These are phyloP conservation scores for Diplocarpon rosae DNA, from an alignment of 2,329 filamentous ascomycete genomes.

Conservation along the genomic window DNA sequence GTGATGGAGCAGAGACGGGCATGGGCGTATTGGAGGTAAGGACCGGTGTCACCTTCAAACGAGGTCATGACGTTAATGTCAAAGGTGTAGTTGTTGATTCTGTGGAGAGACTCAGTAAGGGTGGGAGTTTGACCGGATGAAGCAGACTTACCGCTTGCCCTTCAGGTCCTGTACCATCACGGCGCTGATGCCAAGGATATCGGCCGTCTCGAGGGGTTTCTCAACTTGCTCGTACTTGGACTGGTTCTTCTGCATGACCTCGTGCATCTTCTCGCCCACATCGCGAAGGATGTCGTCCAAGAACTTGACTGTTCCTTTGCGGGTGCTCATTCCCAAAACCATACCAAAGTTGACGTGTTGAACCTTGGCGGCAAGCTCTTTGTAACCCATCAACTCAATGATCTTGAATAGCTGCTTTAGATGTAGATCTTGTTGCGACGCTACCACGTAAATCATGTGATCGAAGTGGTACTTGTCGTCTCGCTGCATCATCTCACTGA, in stretches of 20 bases:
- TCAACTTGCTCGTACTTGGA: constrained; percentile 85
- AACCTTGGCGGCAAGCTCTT: constrained; percentile 55
- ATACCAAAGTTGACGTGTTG: constrained; percentile 69
- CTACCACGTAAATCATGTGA: constrained; percentile 72
- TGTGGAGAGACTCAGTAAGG: constrained; percentile 17
- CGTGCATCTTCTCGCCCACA: constrained; percentile 92
- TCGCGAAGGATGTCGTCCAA: constrained; percentile 60
- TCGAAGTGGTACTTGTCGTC: constrained; percentile 56
- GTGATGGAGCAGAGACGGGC: constrained; percentile 58
- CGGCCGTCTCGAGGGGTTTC: constrained; percentile 70
- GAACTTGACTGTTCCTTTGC: constrained; percentile 66
- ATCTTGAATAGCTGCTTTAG: constrained; percentile 69
- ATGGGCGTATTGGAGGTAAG: constrained; percentile 76
- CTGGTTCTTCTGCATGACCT: constrained; percentile 86
- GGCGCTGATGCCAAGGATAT: constrained; percentile 81
- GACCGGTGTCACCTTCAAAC: constrained; percentile 77
- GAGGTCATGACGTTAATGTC: constrained; percentile 74
- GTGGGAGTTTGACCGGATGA: not conserved
- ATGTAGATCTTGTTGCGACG: constrained; percentile 61
- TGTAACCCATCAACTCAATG: constrained; percentile 57
- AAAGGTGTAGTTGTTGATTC: constrained; percentile 59
- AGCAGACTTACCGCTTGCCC: constrained; percentile 62
- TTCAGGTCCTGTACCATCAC: constrained; percentile 99
- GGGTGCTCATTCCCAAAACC: constrained; percentile 60
- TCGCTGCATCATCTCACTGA: constrained; percentile 61